phyloP scores from a whole-genome alignment of 1,284 basidiomycete genomes.

The Heterobasidion occidentale region DNA sequence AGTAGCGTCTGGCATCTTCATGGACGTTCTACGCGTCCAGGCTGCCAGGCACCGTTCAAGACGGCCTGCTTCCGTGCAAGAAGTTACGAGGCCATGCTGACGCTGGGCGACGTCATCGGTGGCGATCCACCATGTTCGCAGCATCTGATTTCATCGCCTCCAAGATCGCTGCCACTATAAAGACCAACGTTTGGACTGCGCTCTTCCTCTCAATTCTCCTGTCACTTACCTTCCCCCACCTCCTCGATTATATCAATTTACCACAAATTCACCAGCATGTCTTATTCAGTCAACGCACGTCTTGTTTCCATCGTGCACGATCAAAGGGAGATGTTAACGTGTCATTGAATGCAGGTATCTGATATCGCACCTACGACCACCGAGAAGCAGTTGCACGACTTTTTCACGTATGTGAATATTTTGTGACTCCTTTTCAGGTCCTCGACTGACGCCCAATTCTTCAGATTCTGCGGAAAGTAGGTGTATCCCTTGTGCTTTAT shows the following conservation, averaged over 20 bases:
- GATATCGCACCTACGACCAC: constrained; percentile 54
- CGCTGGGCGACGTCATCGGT: neutral
- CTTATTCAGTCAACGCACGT: constrained; percentile 17
- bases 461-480: constrained; percentile 72
- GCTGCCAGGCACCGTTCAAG: no score
- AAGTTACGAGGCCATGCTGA: neutral
- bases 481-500: constrained; percentile 11
- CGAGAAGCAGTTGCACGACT: constrained; percentile 56
- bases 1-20: no score
- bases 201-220: neutral
- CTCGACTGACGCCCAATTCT: neutral
- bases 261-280: constrained; percentile 3
- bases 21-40: no score
- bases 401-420: constrained; percentile 57
- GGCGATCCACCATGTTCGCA: constrained; percentile 1
- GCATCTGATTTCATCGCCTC: neutral
- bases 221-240: constrained; percentile 1
- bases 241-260: neutral
- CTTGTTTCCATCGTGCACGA: neutral
- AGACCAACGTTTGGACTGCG: neutral
- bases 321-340: neutral
- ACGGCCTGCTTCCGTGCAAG: no score
- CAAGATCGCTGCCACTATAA: neutral
- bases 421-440: neutral
- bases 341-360: constrained; percentile 42